phyloP scores from a whole-genome alignment of 208 protist species.

The Plasmodiophora brassicae region DNA sequence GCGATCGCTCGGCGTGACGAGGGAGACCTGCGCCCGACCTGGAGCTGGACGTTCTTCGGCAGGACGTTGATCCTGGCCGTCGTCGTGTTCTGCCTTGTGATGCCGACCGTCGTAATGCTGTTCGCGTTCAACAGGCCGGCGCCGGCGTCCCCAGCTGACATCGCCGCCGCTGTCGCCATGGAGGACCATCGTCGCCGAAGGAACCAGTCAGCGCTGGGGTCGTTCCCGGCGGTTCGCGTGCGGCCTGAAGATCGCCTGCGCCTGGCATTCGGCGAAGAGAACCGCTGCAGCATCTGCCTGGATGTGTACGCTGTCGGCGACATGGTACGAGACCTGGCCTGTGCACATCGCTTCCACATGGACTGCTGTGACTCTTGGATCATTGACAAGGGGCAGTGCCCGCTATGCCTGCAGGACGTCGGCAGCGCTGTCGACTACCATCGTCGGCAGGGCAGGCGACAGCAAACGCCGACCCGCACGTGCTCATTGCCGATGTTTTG shows the following conservation, averaged over 20 bases:
- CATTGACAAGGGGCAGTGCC: neutral
- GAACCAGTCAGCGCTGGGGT: neutral
- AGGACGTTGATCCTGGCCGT: neutral
- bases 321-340: neutral
- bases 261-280: neutral
- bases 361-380: neutral
- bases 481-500: too few species aligned
- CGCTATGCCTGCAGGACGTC: neutral
- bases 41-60: neutral
- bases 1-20: too few species aligned
- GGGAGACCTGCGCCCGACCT: neutral
- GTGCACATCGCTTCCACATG: neutral
- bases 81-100: neutral
- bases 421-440: neutral
- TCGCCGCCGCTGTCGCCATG: neutral
- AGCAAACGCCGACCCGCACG: too few species aligned
- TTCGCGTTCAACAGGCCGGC: neutral
- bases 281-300: neutral
- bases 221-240: neutral
- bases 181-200: neutral
- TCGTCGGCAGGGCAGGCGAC: too few species aligned
- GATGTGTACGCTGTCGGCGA: neutral
- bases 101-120: neutral
- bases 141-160: neutral
- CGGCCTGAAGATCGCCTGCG: neutral